Evolutionary conservation across 176 grass and related monocot species (phyloP).

Genomic region (Tuctoria greenei): DNA sequence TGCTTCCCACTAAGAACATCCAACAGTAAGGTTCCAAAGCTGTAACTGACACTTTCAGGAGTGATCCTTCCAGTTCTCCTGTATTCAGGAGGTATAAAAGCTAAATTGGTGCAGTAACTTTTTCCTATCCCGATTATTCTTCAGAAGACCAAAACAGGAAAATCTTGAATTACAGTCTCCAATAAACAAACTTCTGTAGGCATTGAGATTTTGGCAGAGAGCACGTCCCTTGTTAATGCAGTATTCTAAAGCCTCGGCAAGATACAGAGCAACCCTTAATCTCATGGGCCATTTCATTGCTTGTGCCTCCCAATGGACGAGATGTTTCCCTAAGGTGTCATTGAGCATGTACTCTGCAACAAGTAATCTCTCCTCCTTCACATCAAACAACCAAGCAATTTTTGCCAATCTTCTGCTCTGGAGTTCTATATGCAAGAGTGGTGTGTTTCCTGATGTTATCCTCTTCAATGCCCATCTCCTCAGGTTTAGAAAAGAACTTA

Average conservation of each 20-base stretch:
- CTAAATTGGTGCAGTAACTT: conserved; percentile 99
- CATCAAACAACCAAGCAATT: conserved; percentile 93
- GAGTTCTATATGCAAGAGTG: conserved; percentile 94
- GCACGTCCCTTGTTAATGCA: conserved; percentile 81
- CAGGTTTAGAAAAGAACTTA: conserved; percentile 80
- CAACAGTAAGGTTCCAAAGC: conserved; percentile 91
- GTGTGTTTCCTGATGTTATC: conserved; percentile 97
- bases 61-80: conserved; percentile 96
- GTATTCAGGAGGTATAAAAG: conserved; percentile 98
- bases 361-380: conserved; percentile 96
- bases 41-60: conserved; percentile 95
- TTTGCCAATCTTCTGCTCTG: conserved; percentile 82
- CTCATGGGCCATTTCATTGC: conserved; percentile 99
- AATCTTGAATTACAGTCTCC: conserved; percentile 93
- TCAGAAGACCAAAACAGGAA: conserved; percentile 99
- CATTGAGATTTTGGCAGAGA: conserved; percentile 98
- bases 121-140: conserved; percentile 96
- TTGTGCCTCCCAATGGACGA: conserved; percentile 97
- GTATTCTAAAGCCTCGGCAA: conserved; percentile 92
- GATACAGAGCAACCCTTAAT: conserved; percentile 85
- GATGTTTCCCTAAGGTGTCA: conserved; percentile 89
- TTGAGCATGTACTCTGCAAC: conserved; percentile 98
- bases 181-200: conserved; percentile 94
- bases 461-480: conserved; percentile 98
- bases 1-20: conserved; percentile 99